A percentile compares a stretch with the other conserved stretches of the same genome.
phyloP scores from a whole-genome alignment of 768 basidiomycete species.

The Podaxis carcinomalis region DNA sequence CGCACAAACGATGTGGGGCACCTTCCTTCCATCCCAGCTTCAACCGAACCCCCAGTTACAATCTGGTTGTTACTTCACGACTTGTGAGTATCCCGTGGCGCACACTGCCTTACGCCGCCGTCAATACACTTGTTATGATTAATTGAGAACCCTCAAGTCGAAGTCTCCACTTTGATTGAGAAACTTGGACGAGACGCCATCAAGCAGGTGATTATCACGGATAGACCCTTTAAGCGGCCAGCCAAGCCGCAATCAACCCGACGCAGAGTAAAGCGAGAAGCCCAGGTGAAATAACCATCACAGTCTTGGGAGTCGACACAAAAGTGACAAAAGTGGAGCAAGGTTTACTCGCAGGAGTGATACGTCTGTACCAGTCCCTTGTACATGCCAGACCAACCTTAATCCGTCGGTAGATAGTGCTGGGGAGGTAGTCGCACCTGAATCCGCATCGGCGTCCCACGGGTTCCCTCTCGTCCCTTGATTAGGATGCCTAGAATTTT shows the following conservation, averaged over 20 bases:
- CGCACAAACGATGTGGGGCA: no score
- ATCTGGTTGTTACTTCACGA: no score
- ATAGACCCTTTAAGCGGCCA: neutral
- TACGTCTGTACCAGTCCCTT: neutral
- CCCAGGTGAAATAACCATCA: neutral
- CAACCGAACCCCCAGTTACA: no score
- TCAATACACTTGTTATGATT: neutral
- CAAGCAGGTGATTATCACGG: neutral
- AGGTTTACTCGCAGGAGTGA: neutral
- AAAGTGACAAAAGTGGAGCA: neutral
- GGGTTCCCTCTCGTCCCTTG: neutral
- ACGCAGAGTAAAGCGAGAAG: neutral
- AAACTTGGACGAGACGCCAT: neutral
- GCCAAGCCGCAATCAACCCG: neutral
- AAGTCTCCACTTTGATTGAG: neutral
- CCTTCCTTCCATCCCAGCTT: no score
- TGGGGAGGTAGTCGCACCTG: neutral
- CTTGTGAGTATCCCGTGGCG: no score
- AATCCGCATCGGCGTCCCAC: constrained; percentile 7
- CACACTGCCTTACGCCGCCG: neutral
- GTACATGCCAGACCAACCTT: neutral
- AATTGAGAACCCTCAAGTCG: neutral
- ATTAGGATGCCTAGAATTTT: neutral
- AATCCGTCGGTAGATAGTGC: neutral
- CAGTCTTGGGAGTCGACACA: neutral